Conservation (phyloP, 2,329 filamentous ascomycete genomes). For the Grosmannia huntii region DNA sequence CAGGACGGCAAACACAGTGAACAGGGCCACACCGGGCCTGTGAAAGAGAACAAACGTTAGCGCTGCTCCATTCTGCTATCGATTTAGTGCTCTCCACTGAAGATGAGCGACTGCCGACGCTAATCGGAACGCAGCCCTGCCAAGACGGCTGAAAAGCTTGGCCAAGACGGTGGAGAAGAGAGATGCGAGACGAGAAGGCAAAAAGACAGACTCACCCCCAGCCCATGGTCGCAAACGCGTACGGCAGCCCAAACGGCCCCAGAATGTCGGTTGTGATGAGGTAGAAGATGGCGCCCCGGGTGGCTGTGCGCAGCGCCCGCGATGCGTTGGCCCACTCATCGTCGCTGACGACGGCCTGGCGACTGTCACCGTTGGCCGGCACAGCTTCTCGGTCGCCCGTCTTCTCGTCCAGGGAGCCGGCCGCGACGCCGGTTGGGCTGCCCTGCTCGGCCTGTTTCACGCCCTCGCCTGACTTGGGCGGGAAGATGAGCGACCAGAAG, state of each 20-base stretch:
- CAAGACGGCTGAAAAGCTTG: not conserved
- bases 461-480: constrained; percentile 11
- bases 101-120: not conserved
- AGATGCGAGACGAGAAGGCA: not conserved
- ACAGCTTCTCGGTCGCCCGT: not conserved
- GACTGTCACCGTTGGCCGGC: not conserved
- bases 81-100: not conserved
- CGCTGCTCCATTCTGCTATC: not conserved
- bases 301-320: constrained; percentile 31
- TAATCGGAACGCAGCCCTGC: not conserved
- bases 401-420: not conserved
- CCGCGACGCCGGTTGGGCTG: not conserved
- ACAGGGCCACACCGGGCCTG: constrained; percentile 31
- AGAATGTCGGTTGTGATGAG: constrained; percentile 36
- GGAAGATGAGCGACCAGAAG: constrained; percentile 13
- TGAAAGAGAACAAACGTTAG: not conserved
- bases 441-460: constrained; percentile 5
- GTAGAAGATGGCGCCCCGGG: constrained; percentile 32
- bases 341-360: constrained; percentile 17
- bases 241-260: constrained; percentile 27
- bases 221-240: constrained; percentile 16
- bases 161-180: constrained; percentile 6
- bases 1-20: constrained; percentile 29
- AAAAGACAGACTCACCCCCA: constrained; percentile 13
- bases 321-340: constrained; percentile 34